phyloP scores from a whole-genome alignment of 371 early-diverging fungal species.

The Mucor piriformis region DNA sequence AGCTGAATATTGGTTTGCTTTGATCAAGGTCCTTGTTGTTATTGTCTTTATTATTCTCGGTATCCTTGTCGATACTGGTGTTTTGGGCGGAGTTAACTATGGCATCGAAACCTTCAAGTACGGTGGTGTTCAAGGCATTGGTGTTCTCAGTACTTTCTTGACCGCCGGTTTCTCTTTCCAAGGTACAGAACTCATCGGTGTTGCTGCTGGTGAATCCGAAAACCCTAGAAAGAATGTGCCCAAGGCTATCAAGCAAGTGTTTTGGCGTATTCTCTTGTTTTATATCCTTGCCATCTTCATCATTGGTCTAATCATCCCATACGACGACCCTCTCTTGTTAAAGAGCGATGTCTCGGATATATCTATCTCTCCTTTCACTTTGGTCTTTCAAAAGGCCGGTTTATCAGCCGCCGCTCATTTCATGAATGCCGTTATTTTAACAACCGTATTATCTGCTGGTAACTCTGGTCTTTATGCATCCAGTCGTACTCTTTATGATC shows the following conservation, averaged over 20 bases:
- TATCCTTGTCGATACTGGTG: constrained; percentile 55
- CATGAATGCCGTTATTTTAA: constrained; percentile 51
- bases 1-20: constrained; percentile 73
- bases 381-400: constrained; percentile 64
- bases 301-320: constrained; percentile 70
- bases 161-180: constrained; percentile 88
- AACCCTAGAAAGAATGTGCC: constrained; percentile 75
- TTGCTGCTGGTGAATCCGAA: constrained; percentile 76
- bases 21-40: constrained; percentile 68
- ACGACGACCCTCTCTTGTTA: constrained; percentile 57
- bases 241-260: constrained; percentile 42
- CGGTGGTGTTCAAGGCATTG: constrained; percentile 37
- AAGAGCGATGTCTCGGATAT: constrained; percentile 48
- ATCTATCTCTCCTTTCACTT: constrained; percentile 67
- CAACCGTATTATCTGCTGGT: constrained; percentile 69
- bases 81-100: constrained; percentile 44
- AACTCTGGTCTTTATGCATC: constrained; percentile 76
- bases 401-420: constrained; percentile 39
- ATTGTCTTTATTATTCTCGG: constrained; percentile 72
- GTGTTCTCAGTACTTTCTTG: constrained; percentile 58
- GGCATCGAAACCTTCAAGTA: constrained; percentile 31
- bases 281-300: constrained; percentile 67
- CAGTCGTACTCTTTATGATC: constrained; percentile 63
- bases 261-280: constrained; percentile 66
- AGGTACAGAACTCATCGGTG: constrained; percentile 79